Conservation (phyloP, 2,329 filamentous ascomycete species). For the Salinomyces thailandicus region DNA sequence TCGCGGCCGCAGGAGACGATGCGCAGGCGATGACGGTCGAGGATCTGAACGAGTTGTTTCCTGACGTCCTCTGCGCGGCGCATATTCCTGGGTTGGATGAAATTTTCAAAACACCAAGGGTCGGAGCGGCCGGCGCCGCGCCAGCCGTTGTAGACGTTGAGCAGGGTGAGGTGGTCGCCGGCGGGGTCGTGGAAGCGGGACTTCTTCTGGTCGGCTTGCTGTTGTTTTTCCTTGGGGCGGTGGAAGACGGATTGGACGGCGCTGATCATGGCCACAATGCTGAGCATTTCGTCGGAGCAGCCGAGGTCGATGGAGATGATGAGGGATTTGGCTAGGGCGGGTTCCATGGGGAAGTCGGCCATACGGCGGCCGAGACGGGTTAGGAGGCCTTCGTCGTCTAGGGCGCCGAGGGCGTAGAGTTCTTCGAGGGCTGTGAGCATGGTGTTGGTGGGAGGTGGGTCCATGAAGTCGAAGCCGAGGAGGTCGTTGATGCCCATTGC, state of each 20-base stretch:
- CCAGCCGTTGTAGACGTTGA: slow-evolving; percentile 98
- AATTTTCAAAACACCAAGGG: slow-evolving; percentile 96
- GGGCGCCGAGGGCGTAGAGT: slow-evolving; percentile 77
- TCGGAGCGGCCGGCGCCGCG: slow-evolving; percentile 71
- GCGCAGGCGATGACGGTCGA: slow-evolving; percentile 78
- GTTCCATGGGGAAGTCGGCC: slow-evolving; percentile 98
- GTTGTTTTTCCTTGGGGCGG: slow-evolving; percentile 92
- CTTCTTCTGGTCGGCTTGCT: slow-evolving; percentile 94
- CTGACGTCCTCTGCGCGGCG: slow-evolving; percentile 82
- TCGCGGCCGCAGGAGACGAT: slow-evolving; percentile 78
- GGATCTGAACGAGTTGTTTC: slow-evolving; percentile 84
- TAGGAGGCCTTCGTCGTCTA: slow-evolving; percentile 90
- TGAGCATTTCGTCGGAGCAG: slow-evolving; percentile 89
- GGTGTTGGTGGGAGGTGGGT: slow-evolving; percentile 91
- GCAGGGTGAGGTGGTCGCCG: slow-evolving; percentile 84
- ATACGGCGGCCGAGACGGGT: slow-evolving; percentile 90
- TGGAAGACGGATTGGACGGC: slow-evolving; percentile 76
- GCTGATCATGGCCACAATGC: slow-evolving; percentile 88
- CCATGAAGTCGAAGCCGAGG: slow-evolving; percentile 97
- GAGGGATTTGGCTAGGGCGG: slow-evolving; percentile 77
- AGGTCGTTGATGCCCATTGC: slow-evolving; percentile 99
- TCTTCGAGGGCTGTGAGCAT: slow-evolving; percentile 96
- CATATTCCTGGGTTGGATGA: slow-evolving; percentile 86
- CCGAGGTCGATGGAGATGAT: slow-evolving; percentile 78
- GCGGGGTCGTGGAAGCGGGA: slow-evolving; percentile 92